A percentile compares a stretch with the other conserved stretches of the same genome.
Evolutionary conservation across 1,139 yeast species (phyloP).

Genomic region (Blastobotrys arbuscula): DNA sequence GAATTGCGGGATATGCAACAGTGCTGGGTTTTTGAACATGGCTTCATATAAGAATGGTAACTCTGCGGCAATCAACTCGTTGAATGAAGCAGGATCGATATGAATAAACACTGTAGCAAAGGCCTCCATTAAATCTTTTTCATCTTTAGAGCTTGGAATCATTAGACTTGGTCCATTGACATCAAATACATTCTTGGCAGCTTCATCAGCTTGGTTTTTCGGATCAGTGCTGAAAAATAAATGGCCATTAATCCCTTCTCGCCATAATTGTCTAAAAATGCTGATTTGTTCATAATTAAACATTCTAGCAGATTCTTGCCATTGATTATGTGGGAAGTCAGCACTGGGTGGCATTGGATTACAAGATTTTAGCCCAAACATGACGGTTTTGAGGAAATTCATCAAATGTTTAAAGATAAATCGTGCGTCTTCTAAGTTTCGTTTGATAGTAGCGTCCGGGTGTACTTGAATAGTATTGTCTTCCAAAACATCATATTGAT

Average conservation of each 20-base stretch:
- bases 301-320: slow-evolving; percentile 87
- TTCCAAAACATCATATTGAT: slow-evolving; percentile 45
- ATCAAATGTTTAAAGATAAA: slow-evolving; percentile 81
- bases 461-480: slow-evolving; percentile 45
- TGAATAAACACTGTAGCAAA: slow-evolving; percentile 92
- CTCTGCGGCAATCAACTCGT: slow-evolving; percentile 82
- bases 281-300: slow-evolving; percentile 78
- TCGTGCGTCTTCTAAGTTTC: slow-evolving; percentile 76
- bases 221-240: slow-evolving; percentile 60
- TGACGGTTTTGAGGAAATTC: slow-evolving; percentile 85
- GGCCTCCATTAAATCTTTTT: slow-evolving; percentile 92
- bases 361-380: slow-evolving; percentile 83
- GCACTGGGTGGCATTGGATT: slow-evolving; percentile 76
- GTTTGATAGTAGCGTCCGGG: slow-evolving; percentile 39
- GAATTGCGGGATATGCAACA: slow-evolving; percentile 88
- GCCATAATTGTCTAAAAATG: slow-evolving; percentile 67
- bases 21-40: slow-evolving; percentile 78
- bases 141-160: slow-evolving; percentile 83
- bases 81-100: slow-evolving; percentile 92
- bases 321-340: slow-evolving; percentile 57
- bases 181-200: slow-evolving; percentile 43
- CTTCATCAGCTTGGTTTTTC: slow-evolving; percentile 28
- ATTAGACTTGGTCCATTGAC: slow-evolving; percentile 78
- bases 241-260: slow-evolving; percentile 80
- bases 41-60: slow-evolving; percentile 72